Conservation (phyloP, 768 basidiomycete genomes). For the Erythrobasidium yunnanense region DNA sequence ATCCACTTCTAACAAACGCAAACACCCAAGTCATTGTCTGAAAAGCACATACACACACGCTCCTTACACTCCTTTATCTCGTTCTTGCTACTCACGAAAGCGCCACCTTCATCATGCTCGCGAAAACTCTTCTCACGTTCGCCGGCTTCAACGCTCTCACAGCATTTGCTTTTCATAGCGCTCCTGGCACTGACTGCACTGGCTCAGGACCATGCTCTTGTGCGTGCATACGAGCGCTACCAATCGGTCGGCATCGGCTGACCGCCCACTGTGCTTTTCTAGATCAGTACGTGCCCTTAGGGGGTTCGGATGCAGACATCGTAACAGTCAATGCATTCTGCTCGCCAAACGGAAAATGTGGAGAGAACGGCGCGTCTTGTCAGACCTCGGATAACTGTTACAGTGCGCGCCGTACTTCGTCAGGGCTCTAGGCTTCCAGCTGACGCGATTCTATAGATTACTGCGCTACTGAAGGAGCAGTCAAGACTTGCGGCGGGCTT, state of each 20-base stretch:
- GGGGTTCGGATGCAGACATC: background rate
- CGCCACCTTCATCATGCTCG: no score
- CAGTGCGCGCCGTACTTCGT: background rate
- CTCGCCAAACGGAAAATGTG: background rate
- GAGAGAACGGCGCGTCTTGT: background rate
- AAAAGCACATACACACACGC: no score
- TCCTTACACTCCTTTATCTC: no score
- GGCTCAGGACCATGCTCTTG: background rate
- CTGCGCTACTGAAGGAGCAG: background rate
- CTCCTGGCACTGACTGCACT: background rate
- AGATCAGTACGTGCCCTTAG: background rate
- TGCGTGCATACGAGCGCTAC: background rate
- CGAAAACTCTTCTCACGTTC: no score
- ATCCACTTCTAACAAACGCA: no score
- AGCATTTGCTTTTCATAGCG: background rate
- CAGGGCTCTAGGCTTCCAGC: background rate
- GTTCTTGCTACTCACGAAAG: no score
- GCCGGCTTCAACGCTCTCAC: background rate
- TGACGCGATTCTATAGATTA: background rate
- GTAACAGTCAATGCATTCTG: background rate
- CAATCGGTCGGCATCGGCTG: no score
- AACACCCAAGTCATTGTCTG: no score
- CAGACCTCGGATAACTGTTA: background rate
- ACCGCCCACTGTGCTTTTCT: background rate
- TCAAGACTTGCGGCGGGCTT: background rate